phyloP scores from a whole-genome alignment of 2,329 filamentous ascomycete genomes.

The Daldinia eschscholtzii region DNA sequence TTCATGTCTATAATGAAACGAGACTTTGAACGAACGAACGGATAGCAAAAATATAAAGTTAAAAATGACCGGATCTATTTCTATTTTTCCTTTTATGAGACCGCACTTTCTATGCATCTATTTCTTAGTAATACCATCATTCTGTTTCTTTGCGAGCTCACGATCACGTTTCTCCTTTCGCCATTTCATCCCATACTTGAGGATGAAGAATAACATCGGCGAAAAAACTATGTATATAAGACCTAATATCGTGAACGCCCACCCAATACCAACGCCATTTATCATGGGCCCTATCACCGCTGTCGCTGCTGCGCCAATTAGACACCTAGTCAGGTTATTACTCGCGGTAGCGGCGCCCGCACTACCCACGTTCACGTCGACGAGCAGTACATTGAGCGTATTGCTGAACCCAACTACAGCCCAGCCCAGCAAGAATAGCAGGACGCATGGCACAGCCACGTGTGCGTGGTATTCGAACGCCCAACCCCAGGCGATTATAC shows the following conservation, averaged over 20 bases:
- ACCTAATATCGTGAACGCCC: slow-evolving; percentile 57
- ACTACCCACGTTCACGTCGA: slow-evolving; percentile 59
- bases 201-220: slow-evolving; percentile 52
- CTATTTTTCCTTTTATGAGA: neutral
- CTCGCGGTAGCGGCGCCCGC: slow-evolving; percentile 60
- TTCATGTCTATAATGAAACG: neutral
- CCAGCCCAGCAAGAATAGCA: slow-evolving; percentile 55
- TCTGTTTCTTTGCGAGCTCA: slow-evolving; percentile 24
- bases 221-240: slow-evolving; percentile 50
- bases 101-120: neutral
- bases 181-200: slow-evolving; percentile 50
- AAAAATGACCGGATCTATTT: neutral
- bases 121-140: neutral
- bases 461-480: slow-evolving; percentile 50
- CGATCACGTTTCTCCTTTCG: slow-evolving; percentile 42
- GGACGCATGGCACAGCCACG: slow-evolving; percentile 53
- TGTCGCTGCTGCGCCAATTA: slow-evolving; percentile 59
- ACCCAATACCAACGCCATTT: slow-evolving; percentile 57
- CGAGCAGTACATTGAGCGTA: slow-evolving; percentile 57
- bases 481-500: slow-evolving; percentile 57
- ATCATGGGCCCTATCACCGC: slow-evolving; percentile 59
- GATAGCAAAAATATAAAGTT: neutral
- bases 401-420: slow-evolving; percentile 59
- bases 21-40: neutral
- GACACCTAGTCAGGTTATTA: slow-evolving; percentile 60